Evolutionary conservation across 805 yeast genomes (phyloP).

Genomic region (Candida alai): DNA sequence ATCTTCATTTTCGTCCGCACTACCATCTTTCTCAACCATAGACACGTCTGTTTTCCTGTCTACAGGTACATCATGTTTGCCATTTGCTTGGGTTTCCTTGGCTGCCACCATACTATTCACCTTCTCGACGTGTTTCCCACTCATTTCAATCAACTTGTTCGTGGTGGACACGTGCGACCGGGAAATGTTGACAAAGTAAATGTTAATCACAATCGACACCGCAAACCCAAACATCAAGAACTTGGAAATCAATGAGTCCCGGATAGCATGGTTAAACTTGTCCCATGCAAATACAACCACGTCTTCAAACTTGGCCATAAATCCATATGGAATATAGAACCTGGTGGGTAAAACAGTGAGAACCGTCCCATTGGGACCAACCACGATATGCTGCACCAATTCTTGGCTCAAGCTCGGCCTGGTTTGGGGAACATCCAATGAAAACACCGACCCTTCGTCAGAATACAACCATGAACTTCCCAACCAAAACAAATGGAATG

Average conservation of each 20-base stretch:
- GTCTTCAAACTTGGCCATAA: conserved; percentile 61
- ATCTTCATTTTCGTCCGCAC: conserved; percentile 26
- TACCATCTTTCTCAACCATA: conserved; percentile 14
- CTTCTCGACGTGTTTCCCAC: conserved; percentile 6
- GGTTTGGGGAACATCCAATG: conserved; percentile 18
- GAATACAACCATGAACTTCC: conserved; percentile 66
- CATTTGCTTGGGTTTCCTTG: conserved; percentile 2
- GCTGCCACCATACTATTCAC: conserved; percentile 2
- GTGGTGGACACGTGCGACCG: conserved; percentile 53
- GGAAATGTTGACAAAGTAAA: conserved; percentile 84
- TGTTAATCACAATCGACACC: conserved; percentile 74
- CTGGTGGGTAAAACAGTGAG: conserved; percentile 57
- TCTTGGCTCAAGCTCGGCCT: conserved; percentile 41
- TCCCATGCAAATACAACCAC: conserved; percentile 47
- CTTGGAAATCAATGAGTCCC: conserved; percentile 78
- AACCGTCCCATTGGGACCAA: conserved; percentile 48
- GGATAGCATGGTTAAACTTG: conserved; percentile 61
- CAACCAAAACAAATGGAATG: conserved; percentile 62
- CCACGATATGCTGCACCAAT: conserved; percentile 40
- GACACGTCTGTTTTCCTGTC: too few species aligned
- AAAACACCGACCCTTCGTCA: conserved; percentile 6
- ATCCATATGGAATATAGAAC: conserved; percentile 55
- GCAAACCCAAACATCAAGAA: conserved; percentile 68
- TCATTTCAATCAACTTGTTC: conserved; percentile 33
- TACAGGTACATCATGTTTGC: not conserved